These are phyloP conservation scores for Stemphylium beticola DNA, from an alignment of 2,329 filamentous ascomycete species.

Conservation along the genomic window DNA sequence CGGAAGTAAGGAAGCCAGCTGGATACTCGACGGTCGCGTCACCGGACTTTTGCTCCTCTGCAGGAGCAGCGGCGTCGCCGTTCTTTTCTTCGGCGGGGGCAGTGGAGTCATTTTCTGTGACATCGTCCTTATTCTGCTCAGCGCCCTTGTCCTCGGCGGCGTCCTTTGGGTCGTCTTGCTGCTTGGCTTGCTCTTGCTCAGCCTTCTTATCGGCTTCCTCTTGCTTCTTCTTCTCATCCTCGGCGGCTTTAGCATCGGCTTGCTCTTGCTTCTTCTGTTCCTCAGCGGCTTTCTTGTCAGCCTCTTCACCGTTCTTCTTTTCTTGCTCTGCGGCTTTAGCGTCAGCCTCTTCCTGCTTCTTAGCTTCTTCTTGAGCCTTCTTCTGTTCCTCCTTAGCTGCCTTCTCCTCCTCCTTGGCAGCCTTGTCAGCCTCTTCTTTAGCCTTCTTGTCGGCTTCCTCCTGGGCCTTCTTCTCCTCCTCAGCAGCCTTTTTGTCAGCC, in stretches of 20 bases:
- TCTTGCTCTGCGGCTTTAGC: conserved; percentile 1
- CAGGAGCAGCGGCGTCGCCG: not conserved
- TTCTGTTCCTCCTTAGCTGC: not conserved
- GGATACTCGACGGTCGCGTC: conserved; percentile 9
- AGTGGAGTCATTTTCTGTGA: not conserved
- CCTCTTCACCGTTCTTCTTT: not conserved
- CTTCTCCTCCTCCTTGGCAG: not conserved
- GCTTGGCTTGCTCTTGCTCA: not conserved
- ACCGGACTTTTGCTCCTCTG: not conserved
- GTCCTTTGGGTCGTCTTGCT: not conserved
- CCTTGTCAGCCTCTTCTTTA: not conserved
- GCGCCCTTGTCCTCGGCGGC: not conserved
- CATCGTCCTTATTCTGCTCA: not conserved
- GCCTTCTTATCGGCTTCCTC: conserved; percentile 5
- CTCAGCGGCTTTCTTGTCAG: conserved; percentile 1
- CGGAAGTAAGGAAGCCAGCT: conserved; percentile 13
- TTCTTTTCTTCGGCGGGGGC: not conserved
- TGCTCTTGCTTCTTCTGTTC: not conserved
- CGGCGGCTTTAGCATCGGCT: conserved; percentile 1
- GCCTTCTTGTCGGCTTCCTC: conserved; percentile 5
- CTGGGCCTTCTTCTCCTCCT: not conserved
- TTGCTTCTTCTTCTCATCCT: not conserved
- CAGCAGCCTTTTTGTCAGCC: not conserved
- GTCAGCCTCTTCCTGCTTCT: not conserved
- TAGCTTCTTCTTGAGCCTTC: conserved; percentile 7